Base-by-base conservation (phyloP, 73 alveolate genomes). In the Paramecium octaurelia region DNA sequence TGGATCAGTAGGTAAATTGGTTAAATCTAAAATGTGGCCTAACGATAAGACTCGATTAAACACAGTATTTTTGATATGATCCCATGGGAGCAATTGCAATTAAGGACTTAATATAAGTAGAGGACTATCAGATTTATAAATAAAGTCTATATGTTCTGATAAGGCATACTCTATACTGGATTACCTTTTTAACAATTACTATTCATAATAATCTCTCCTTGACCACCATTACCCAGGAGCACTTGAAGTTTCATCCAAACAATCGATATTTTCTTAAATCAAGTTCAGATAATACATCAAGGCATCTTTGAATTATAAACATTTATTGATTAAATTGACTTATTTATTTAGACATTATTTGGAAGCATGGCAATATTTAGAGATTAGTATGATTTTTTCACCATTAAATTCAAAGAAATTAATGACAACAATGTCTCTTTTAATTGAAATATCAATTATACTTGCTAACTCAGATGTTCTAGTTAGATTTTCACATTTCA, bases 271-370 rank as follows among this genome's bases (percentile, higher is more conserved):
- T 42, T 80, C 75, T 48, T 80, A 44, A 21, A 80, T 80, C 44
- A 44, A 11, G 34, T 40, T 24, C 21, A 80, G 34, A 48, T 80
- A 80, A 44, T 80, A 42, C 35, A 80, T 40, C 57, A 80, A 48
- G 20, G 91, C 75, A 42, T 80, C 70, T 80, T 80, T 80, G 46
- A 80, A 80, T 80, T 80, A 42, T 44, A 80, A 42, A 29, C 75
- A 44, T 44, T 80, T 48, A 43, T 24, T 21, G 27, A 35, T 35
- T 38, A 64, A 44, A 31, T 42, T 80, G 4, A 80, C 57, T 21
- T 23, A 46, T 43, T 46, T 73, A 73, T 34, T 73, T 4, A 73
- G 6, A 73, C 91, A 44, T 80, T 42, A 9, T 42, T 80, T 80
- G 7, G 75, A 2, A 20, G 20, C n/a, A 35, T 18, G 57, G 46